phyloP scores from a whole-genome alignment of 441 rosid species.

The Corymbia calophylla region DNA sequence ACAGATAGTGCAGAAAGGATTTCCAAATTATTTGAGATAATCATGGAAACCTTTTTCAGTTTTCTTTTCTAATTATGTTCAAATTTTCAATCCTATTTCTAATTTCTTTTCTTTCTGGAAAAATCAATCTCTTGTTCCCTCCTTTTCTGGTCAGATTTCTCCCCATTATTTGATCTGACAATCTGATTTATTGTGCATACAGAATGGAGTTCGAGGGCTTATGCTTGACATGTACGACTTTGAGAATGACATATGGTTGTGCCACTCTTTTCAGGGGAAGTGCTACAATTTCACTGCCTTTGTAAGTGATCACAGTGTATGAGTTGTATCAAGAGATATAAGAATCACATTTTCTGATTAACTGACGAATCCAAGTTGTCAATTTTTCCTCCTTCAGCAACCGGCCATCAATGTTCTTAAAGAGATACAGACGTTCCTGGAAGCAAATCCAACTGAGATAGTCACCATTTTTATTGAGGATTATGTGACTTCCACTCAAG shows the following conservation, averaged over 20 bases:
- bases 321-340: background rate
- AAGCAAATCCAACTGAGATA: slow-evolving; percentile 68
- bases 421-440: slow-evolving; percentile 64
- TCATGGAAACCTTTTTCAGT: background rate
- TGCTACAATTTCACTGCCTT: slow-evolving; percentile 78
- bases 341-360: background rate
- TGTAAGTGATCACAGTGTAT: slow-evolving; percentile 41
- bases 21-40: background rate
- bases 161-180: background rate
- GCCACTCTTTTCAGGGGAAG: slow-evolving; percentile 61
- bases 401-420: slow-evolving; percentile 75
- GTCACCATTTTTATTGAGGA: slow-evolving; percentile 91
- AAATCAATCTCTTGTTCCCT: too few species aligned
- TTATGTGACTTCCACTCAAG: slow-evolving; percentile 65
- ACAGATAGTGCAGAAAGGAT: background rate
- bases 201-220: slow-evolving; percentile 96
- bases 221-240: slow-evolving; percentile 96
- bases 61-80: background rate
- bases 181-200: background rate
- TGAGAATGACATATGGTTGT: slow-evolving; percentile 66
- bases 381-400: slow-evolving; percentile 36
- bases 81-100: background rate
- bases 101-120: too few species aligned
- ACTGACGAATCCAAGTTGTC: background rate
- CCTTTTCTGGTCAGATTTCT: background rate